Percentiles rank a stretch among this genome's conserved stretches.
Evolutionary conservation across 495 filamentous ascomycete species (phyloP).

Genomic region (Hyaloscypha variabilis): DNA sequence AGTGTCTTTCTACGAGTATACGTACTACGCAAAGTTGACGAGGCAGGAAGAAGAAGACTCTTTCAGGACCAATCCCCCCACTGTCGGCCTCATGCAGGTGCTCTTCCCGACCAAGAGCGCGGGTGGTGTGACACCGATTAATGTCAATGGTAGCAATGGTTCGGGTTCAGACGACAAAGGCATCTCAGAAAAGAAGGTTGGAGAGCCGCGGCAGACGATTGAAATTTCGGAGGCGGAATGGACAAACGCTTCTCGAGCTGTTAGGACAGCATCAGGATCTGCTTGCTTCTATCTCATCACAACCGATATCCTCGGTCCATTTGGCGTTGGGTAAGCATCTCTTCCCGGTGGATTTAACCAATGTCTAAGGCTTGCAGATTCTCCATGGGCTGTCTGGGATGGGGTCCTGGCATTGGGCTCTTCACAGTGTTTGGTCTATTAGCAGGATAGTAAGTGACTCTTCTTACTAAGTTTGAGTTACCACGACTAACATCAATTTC

Average conservation of each 20-base stretch:
- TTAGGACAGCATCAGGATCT: slow-evolving; percentile 49
- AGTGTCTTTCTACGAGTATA: slow-evolving; percentile 42
- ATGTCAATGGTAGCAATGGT: slow-evolving; percentile 18
- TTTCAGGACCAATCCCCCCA: slow-evolving; percentile 30
- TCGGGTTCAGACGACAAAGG: slow-evolving; percentile 29
- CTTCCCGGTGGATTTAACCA: not conserved
- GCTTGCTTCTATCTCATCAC: slow-evolving; percentile 57
- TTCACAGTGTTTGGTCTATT: slow-evolving; percentile 46
- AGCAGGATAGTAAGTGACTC: slow-evolving; percentile 30
- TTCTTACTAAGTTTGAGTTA: not conserved
- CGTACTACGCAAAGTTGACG: slow-evolving; percentile 47
- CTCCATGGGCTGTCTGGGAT: slow-evolving; percentile 51
- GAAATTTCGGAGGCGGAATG: slow-evolving; percentile 34
- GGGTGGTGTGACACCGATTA: slow-evolving; percentile 25
- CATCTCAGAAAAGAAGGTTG: not conserved
- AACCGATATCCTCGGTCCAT: slow-evolving; percentile 60
- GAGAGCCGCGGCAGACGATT: slow-evolving; percentile 17
- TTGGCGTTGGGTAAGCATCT: slow-evolving; percentile 36
- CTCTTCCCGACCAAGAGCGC: slow-evolving; percentile 14
- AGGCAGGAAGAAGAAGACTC: slow-evolving; percentile 41
- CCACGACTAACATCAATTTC: not conserved
- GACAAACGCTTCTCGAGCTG: slow-evolving; percentile 42
- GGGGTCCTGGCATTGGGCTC: slow-evolving; percentile 49
- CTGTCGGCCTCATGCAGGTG: slow-evolving; percentile 25
- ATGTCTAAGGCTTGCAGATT: slow-evolving; percentile 4